Conservation (phyloP, 2,329 filamentous ascomycete genomes). For the Lachnellula cervina region DNA sequence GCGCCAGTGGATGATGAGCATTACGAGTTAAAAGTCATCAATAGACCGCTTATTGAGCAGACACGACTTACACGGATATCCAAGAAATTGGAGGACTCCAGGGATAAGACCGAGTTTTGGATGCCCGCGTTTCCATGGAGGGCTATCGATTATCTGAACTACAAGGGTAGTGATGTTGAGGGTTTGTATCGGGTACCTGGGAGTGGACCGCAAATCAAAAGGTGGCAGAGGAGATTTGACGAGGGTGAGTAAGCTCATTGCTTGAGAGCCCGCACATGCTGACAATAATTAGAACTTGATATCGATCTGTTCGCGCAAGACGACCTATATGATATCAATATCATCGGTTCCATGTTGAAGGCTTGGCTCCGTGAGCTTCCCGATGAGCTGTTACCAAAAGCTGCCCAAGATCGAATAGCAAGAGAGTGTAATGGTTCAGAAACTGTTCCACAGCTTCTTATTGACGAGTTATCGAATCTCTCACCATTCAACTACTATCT, state of each 20-base stretch:
- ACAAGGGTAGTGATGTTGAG: conserved; percentile 89
- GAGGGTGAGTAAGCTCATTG: conserved; percentile 50
- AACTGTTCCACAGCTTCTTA: conserved; percentile 75
- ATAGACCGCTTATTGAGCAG: conserved; percentile 80
- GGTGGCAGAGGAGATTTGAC: conserved; percentile 90
- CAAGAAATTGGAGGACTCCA: conserved; percentile 78
- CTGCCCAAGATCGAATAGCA: conserved; percentile 72
- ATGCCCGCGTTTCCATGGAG: conserved; percentile 96
- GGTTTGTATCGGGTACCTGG: conserved; percentile 90
- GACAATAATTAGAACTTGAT: conserved; percentile 60
- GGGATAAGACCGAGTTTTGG: conserved; percentile 97
- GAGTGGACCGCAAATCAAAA: conserved; percentile 83
- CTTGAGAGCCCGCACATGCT: conserved; percentile 6
- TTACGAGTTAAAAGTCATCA: conserved; percentile 81
- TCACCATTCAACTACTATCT: conserved; percentile 97
- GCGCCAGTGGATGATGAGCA: conserved; percentile 70
- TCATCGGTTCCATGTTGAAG: conserved; percentile 93
- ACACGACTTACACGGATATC: conserved; percentile 88
- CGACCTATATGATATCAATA: conserved; percentile 93
- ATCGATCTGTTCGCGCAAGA: conserved; percentile 85
- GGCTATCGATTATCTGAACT: conserved; percentile 94
- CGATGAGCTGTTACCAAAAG: conserved; percentile 87
- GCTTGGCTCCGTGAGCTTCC: conserved; percentile 93
- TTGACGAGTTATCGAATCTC: conserved; percentile 89
- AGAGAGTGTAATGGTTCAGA: conserved; percentile 75